Conservation (phyloP, 257 asterid species). For the Solanum raphanifolium region DNA sequence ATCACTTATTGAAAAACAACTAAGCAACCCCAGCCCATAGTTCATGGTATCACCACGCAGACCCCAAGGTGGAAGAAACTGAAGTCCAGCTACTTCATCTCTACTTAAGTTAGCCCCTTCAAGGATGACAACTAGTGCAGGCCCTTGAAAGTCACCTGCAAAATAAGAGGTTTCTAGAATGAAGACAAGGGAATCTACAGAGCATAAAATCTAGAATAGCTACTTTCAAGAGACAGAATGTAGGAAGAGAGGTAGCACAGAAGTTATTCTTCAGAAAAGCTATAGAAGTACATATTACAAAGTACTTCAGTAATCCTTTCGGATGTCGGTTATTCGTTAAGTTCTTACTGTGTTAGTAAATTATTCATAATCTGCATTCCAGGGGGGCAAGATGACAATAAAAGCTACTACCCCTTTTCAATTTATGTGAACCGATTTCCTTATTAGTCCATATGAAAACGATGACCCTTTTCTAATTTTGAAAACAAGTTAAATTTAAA, state of each 20-base stretch:
- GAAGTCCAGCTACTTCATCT: slow-evolving; percentile 85
- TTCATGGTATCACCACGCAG: slow-evolving; percentile 74
- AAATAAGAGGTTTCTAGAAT: background rate
- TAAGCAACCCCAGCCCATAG: slow-evolving; percentile 90
- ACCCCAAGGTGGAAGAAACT: slow-evolving; percentile 94
- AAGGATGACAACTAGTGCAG: slow-evolving; percentile 70
- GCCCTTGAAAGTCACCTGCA: slow-evolving; percentile 99
- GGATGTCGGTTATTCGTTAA: background rate
- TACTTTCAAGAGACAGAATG: background rate
- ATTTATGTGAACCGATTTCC: background rate
- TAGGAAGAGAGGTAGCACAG: background rate
- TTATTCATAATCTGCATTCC: background rate
- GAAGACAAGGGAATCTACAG: background rate
- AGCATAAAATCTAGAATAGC: background rate
- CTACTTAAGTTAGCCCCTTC: slow-evolving; percentile 87
- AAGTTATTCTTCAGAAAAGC: background rate
- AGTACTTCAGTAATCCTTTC: background rate
- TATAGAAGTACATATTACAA: background rate
- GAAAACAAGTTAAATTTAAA: background rate
- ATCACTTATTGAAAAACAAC: slow-evolving; percentile 84
- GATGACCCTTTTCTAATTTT: background rate
- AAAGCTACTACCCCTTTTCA: background rate
- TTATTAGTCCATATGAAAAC: background rate
- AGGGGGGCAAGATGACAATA: background rate
- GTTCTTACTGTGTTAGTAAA: background rate